Base-by-base conservation (phyloP, 441 rosid species). In the Gossypium gossypioides region DNA sequence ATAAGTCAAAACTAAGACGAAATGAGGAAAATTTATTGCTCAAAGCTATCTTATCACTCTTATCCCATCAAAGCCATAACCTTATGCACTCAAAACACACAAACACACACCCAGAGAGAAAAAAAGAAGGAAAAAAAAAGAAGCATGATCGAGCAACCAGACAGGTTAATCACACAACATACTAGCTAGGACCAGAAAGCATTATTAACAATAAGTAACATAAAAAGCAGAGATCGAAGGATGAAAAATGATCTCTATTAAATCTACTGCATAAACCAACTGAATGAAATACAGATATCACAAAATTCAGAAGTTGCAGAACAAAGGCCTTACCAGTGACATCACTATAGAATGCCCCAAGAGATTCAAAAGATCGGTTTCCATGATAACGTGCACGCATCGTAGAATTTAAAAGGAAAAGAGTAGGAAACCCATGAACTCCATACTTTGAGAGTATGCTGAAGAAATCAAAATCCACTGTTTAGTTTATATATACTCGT, bases 401-500 rank as follows among this genome's bases (percentile, higher is more conserved):
- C 0, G 91, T 85, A 19, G 97, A 87, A 85, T 92, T 95, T 75
- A 95, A 59, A 59, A 95, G 86, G 69, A 92, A 83, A 55, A 95
- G 89, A 0, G 91, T 85, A 4, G 99, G 99, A 74, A 92, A 95
- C 71, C 97, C 97, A 77, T 91, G 99, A 80, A 95, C 99, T 68
- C 97, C 97, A 76, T 89, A 89, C 82, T 90, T 92, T 0, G 97
- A 91, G 44, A 95, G 86, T 64, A 83, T 89, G 73, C 99, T 95
- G 88, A 82, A 34, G 67, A 59, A 69, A 76, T 22, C 56, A 72
- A 58, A 42, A 52, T 68, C 4, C 54, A 27, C 60, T 5, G 16
- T 64, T 21, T 67, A 69, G 40, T 50, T 37, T 25, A 32, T 65
- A 65, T n/a, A 74, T 13, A 73, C 21, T 40, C n/a, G 0, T 22